Evolutionary conservation across 441 rosid species (phyloP), one percentile per base, ranked within the genome.

Genomic region (Melastoma candidum): DNA sequence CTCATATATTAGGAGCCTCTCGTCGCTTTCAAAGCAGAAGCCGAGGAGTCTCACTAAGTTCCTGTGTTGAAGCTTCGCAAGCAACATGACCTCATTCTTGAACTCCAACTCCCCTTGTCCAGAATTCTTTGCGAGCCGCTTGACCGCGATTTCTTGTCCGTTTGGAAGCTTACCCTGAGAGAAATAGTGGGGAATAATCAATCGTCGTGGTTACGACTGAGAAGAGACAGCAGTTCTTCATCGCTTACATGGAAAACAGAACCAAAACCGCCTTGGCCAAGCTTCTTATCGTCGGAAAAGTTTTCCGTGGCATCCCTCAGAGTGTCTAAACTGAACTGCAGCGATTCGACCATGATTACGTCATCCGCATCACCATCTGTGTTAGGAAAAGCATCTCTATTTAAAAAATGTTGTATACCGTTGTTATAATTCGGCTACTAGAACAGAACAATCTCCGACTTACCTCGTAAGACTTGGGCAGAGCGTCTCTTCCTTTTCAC

Each of bases 41-140:
- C 26, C 44, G 0, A 36, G 44, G 9, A 36, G 26, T 2, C 10
- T 6, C 26, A 32, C 25, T 0, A 53, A 4, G 1, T 53, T 32
- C 9, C 12, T 26, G n/a, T 41, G 32, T 14, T 36, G 46, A 11
- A 54, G 57, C 10, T 54, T 53, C 24, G 57, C 57, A 6, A 54
- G 47, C 26, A 41, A 53, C 22, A 17, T 17, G 22, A 17, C 22
- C 22, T 17, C 22, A 17, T 17, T 17, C 22, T 17, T 17, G 22
- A 17, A 17, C 22, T 17, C 22, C 22, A 17, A 17, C 22, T 17
- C 22, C 22, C 22, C 22, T 17, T 17, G 22, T 17, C 22, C 22
- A 17, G 22, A 17, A 17, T 17, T 17, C 22, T 17, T 17, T 1
- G 22, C 22, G 14, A 41, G 1, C 47, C 57, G 39, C 48, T 43